Base-by-base conservation (phyloP, 371 early-diverging fungal species). In the Mycotypha africana region DNA sequence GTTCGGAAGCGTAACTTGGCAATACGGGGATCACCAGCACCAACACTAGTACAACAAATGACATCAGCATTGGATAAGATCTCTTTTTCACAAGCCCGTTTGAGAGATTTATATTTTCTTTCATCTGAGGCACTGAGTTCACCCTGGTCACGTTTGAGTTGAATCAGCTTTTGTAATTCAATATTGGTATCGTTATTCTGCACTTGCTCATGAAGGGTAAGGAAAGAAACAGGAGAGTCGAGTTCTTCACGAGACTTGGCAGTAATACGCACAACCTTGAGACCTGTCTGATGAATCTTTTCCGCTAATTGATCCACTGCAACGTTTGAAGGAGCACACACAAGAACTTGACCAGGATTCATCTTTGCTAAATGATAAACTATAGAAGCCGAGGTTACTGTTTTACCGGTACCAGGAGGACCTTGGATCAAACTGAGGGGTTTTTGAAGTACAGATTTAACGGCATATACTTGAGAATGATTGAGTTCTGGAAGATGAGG, bases 251-350 rank as follows among this genome's bases (percentile, higher is more conserved):
- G 83, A 11, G 86, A 88, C 53, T 92, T 93, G 25, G 98, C 97
- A 4, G 93, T 85, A 33, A 99, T 80, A 22, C 99, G 87, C 15
- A 98, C 95, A 6, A 98, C 95, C 49, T 92, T 93, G 16, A 99
- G 74, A 1, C 97, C 95, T 0, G 97, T 96, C 28, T 81, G 82
- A 65, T 97, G 92, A 48, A 99, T 93, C 64, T 96, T 96, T 53
- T 93, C 91, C 0, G 98, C 88, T 31, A 99, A 67, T 66, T 99
- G 97, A 70, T 99, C 99, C 2, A 98, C 99, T 25, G 99, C 99
- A 1, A 98, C 98, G 62, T 99, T 99, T 59, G 89, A 88, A n/a
- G 99, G 99, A 0, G 99, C 98, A 58, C 93, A 93, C 2, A 99
- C 97, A 33, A 99, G 70, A 7, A 99, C 88, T 71, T 93, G 95